Evolutionary conservation across 139 green algal genomes (phyloP), one percentile per base, ranked within the genome.

Genomic region (Picochlorum sp.): DNA sequence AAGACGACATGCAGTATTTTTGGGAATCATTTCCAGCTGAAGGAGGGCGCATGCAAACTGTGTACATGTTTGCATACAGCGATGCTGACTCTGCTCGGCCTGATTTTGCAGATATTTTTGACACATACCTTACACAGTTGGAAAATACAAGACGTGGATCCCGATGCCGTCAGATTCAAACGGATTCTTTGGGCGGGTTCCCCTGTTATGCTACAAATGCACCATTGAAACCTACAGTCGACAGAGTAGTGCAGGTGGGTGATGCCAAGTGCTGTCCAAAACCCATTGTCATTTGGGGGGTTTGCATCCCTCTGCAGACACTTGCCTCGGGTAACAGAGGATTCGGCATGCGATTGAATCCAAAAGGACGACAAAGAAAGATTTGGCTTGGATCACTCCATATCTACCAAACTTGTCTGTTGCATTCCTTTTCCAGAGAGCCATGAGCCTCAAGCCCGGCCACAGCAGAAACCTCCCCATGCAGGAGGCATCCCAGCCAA

Each of bases 21-120:
- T 93, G 86, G 89, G 87, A 95, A 75, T 86, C 89, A 3, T 97
- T 96, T 65, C 88, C 91, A 24, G 83, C 88, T 6, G 79, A 69
- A 45, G 80, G 70, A 14, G 85, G 85, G 7, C 71, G 52, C 8
- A 82, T 93, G 77, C 83, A 91, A 10, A 98, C 93, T 2, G 94
- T 88, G 28, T 98, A 98, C 81, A 90, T 97, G 80, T 97, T 98
- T 80, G 77, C 83, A 0, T 97, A 97, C 77, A 63, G 74, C 18
- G 87, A 95, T 65, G 73, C 85, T 1, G 41, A 90, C 50, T 68
- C 78, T 3, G 24, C 57, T 15, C 76, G 90, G 13, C 87, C 84
- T 5, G 74, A 49, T 45, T 83, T 90, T 47, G 69, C 78, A 54
- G n/a, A 62, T 8, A 65, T 94, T 38, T 74, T 96, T 15, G 86